Conservation (phyloP, 140 eudicot genomes). For the Flaveria floridana region DNA sequence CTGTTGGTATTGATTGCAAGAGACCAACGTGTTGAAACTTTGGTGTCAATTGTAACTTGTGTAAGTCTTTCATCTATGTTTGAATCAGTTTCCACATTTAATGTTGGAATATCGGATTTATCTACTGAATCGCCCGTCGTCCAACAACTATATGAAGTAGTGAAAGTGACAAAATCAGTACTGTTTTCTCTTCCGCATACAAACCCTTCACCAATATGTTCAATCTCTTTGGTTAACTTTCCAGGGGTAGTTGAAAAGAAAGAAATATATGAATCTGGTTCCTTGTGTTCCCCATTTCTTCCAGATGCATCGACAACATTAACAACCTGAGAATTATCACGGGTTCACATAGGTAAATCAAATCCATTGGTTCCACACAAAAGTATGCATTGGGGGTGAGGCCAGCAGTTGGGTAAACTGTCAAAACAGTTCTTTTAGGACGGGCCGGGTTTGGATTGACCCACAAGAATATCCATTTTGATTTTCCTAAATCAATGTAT, state of each 20-base stretch:
- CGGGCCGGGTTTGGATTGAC: conserved; percentile 1
- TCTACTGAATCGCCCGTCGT: conserved; percentile 41
- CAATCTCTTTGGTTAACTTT: conserved; percentile 67
- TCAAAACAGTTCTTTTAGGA: neutral
- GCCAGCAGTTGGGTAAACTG: neutral
- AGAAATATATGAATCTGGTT: conserved; percentile 64
- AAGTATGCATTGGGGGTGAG: neutral
- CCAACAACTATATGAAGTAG: conserved; percentile 72
- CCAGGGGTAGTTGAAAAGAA: conserved; percentile 89
- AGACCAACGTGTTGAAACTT: conserved; percentile 78
- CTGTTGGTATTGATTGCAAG: conserved; percentile 67
- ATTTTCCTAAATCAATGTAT: neutral
- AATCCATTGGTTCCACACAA: conserved; percentile 3
- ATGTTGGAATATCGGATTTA: conserved; percentile 72
- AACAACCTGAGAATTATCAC: conserved; percentile 63
- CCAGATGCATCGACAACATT: conserved; percentile 86
- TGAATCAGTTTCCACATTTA: conserved; percentile 52
- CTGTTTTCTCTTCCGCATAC: conserved; percentile 67
- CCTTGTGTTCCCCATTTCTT: conserved; percentile 39
- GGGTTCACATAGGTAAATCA: conserved; percentile 11
- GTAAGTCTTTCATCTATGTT: conserved; percentile 56
- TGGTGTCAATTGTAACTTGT: conserved; percentile 56
- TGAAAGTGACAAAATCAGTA: conserved; percentile 79
- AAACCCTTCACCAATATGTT: conserved; percentile 70
- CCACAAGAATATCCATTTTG: neutral